phyloP scores from a whole-genome alignment of 140 eudicot species.

The Anethum foeniculum region DNA sequence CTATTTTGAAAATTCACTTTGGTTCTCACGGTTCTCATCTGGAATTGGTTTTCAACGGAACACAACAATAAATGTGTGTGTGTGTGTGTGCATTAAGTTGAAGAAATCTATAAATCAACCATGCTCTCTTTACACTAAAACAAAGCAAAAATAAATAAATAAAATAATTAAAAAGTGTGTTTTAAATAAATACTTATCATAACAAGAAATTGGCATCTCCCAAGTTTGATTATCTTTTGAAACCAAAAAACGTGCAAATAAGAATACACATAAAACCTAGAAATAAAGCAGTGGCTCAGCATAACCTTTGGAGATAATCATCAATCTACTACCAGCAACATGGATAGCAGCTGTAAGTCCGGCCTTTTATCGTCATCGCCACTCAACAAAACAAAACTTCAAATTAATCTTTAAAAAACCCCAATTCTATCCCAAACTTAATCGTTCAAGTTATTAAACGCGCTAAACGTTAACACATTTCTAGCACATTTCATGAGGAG shows the following conservation, averaged over 20 bases:
- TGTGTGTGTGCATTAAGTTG: no score
- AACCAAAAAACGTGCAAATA: no score
- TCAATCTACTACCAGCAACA: slow-evolving; percentile 63
- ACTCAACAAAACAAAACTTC: background rate
- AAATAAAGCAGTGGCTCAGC: slow-evolving; percentile 35
- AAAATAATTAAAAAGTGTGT: no score
- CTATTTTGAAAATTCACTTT: no score
- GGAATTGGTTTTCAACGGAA: background rate
- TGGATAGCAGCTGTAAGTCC: slow-evolving; percentile 55
- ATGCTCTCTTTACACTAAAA: no score
- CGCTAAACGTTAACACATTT: background rate
- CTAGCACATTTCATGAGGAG: background rate
- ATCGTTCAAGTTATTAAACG: background rate
- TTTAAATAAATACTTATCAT: no score
- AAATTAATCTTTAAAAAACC: no score
- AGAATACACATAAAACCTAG: background rate
- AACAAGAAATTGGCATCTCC: background rate
- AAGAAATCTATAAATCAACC: no score
- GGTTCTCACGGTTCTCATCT: background rate
- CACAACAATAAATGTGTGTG: no score
- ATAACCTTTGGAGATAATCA: slow-evolving; percentile 33
- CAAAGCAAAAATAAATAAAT: no score
- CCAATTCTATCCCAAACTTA: no score
- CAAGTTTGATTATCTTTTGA: background rate
- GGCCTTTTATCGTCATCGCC: slow-evolving; percentile 67